These are phyloP conservation scores for Oxyria digyna DNA, from an alignment of 148 eudicot species.

Conservation along the genomic window DNA sequence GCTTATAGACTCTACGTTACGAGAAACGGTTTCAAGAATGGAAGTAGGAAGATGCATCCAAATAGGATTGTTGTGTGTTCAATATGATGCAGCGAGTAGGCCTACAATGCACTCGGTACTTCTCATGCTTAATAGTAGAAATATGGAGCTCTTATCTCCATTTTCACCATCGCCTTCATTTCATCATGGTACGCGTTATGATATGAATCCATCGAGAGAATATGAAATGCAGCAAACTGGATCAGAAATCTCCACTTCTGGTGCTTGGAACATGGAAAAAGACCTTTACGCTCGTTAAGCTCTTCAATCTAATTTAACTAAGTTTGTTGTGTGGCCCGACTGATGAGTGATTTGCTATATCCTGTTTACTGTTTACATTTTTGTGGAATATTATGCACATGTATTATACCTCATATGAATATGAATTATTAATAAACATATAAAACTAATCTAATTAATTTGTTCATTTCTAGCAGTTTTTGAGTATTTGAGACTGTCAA, in stretches of 20 bases:
- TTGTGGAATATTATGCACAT: background rate
- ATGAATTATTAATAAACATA: too few species aligned
- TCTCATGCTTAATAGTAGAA: background rate
- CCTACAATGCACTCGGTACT: slow-evolving; percentile 1
- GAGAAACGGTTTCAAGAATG: background rate
- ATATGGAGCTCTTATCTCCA: background rate
- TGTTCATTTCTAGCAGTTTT: too few species aligned
- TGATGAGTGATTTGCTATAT: too few species aligned
- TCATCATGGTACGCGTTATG: background rate
- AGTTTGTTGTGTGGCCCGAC: too few species aligned
- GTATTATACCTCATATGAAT: background rate
- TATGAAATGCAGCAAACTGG: background rate
- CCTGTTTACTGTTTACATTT: background rate
- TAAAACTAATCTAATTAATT: background rate
- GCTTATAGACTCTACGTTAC: background rate
- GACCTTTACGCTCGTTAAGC: slow-evolving; percentile 5
- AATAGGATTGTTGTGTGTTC: background rate
- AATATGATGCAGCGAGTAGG: background rate
- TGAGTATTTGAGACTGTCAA: too few species aligned
- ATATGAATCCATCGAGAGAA: background rate
- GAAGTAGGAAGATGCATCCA: slow-evolving; percentile 6
- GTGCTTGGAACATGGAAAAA: background rate
- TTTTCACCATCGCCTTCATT: background rate
- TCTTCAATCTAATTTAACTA: background rate
- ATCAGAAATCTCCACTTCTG: background rate